Base-by-base conservation (phyloP, 768 basidiomycete genomes). In the Candolleomyces efflorescens region DNA sequence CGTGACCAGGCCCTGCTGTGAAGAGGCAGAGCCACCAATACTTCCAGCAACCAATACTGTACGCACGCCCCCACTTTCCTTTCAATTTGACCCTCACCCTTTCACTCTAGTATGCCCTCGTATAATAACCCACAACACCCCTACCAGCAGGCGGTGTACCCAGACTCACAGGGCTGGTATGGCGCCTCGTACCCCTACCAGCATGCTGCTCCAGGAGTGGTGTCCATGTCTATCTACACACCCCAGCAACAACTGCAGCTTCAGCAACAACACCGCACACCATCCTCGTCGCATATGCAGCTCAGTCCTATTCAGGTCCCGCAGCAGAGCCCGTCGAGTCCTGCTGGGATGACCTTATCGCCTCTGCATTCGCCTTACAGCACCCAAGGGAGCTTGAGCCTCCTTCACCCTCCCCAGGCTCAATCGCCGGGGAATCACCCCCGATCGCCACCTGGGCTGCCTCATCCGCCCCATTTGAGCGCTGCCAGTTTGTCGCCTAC, bases 91-190 rank as follows among this genome's bases (percentile, higher is more conserved):
- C 41, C 18, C 41, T 43, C 41, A 12, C 1, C 15, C 6, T 15
- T 43, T 20, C 17, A 5, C 18, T 20, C 9, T 15, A 43, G 41
- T 43, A 43, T 43, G 41, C 15, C 15, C 18, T 13, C 15, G 17
- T 20, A 43, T 43, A 43, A 43, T 43, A 43, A 39, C 5, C 32
- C n/a, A 26, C 50, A 26, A 20, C 20, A 54, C 12, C 37, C n/a
- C 10, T 26, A 54, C 37, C 38, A 54, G 17, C 53, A 27, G 11
- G 32, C 9, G 17, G 3, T 18, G 18, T 37, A 55, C 18, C 54
- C 54, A 7, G 44, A 55, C 44, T 18, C 54, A 1, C 41, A 55
- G 23, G 44, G 54, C 9, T 55, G 54, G 54, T 55, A 54, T 18
- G 18, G 15, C 15, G 18, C 47, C 23, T 22, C 24, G 23, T 20